phyloP scores from a whole-genome alignment of 2,329 filamentous ascomycete genomes.

The Myrmaecium sp. region DNA sequence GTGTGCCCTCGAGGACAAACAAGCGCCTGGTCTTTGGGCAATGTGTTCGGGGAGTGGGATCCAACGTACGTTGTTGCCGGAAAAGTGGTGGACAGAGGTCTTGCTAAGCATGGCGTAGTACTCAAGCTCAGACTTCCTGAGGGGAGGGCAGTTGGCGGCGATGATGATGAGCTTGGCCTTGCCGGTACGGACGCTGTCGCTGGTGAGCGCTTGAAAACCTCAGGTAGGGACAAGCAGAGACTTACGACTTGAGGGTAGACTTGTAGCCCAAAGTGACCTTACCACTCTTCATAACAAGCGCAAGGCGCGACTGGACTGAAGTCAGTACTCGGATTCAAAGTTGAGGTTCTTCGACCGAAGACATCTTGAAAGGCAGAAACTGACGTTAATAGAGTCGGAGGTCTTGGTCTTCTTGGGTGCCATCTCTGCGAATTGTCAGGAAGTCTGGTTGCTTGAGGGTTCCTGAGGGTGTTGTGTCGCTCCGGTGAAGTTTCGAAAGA shows the following conservation, averaged over 20 bases:
- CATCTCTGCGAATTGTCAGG: too few species aligned
- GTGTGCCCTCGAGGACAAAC: conserved; percentile 33
- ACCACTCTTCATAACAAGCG: conserved; percentile 1
- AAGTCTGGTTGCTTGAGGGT: too few species aligned
- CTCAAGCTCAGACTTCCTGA: conserved; percentile 95
- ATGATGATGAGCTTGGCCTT: conserved; percentile 99
- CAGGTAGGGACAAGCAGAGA: neutral
- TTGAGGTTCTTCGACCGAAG: too few species aligned
- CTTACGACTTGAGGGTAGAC: conserved; percentile 57
- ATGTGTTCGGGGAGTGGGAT: conserved; percentile 13
- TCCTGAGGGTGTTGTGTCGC: too few species aligned
- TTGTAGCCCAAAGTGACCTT: conserved; percentile 76
- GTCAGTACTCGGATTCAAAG: too few species aligned
- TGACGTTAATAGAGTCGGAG: too few species aligned
- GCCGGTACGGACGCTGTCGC: conserved; percentile 54
- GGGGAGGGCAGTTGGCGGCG: conserved; percentile 86
- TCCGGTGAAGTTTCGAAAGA: too few species aligned
- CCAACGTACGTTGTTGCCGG: conserved; percentile 90
- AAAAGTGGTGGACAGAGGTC: conserved; percentile 93
- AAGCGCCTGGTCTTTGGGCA: conserved; percentile 21
- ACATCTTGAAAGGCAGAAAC: too few species aligned
- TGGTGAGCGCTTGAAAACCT: conserved; percentile 1
- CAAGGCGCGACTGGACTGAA: conserved; percentile 1
- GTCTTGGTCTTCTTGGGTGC: too few species aligned
- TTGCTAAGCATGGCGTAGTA: conserved; percentile 46